Evolutionary conservation across 306 rosid genomes (phyloP), one percentile per base, ranked within the genome.

Genomic region (Castanospermum australe): DNA sequence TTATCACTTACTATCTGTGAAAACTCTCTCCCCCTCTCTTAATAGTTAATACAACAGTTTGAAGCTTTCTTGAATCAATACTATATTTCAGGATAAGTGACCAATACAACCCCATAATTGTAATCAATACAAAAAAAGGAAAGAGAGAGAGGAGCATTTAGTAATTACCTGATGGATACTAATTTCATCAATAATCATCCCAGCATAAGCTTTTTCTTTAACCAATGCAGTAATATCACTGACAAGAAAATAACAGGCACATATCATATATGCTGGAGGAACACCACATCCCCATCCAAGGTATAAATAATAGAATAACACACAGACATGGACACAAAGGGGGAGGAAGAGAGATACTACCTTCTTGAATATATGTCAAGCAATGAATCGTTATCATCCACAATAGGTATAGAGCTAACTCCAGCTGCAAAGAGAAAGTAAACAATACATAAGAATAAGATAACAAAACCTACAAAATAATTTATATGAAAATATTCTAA

Each of bases 191-290:
- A 89, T 86, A 66, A 6, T 71, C 71, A 85, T 86, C 68, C 83
- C 75, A 63, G 92, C 79, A 83, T 92, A 89, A 13, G 82, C 84
- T 77, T 73, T 81, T 59, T 86, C 84, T 82, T 83, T 85, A 25
- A 90, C 92, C 84, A 92, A 84, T 71, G 89, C 87, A 64, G 89
- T 89, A 56, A 89, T 80, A 51, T 92, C 97, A 52, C 97, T 92
- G 86, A 28, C 33, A 84, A 83, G 62, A 73, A 75, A 78, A 82
- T 12, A 71, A 9, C 12, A 42, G 62, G 13, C 3, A 65, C 30
- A 50, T 32, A 47, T 62, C 30, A 65, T 32, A 70, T 42, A 79
- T 41, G 71, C 71, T 54, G 4, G 62, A 61, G 57, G 45, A 55
- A 67, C 24, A 72, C 24, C 67, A 24, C 56, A 28, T 67, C 6